Evolutionary conservation across 108 stramenopile genomes (phyloP).

Genomic region (Conticribra weissflogii): DNA sequence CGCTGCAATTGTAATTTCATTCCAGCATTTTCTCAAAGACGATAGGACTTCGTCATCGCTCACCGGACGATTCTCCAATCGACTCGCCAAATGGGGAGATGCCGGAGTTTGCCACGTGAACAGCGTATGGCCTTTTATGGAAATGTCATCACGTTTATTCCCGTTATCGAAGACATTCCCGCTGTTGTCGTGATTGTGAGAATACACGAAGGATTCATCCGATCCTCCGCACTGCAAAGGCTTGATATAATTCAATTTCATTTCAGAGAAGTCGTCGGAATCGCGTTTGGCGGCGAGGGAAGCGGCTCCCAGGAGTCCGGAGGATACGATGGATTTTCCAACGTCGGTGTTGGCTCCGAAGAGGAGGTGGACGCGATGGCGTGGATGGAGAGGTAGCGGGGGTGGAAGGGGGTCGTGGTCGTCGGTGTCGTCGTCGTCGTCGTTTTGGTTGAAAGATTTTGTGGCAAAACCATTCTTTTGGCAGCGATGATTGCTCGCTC

Average conservation of each 20-base stretch:
- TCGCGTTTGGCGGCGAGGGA: slow-evolving; percentile 1
- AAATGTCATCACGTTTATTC: background rate
- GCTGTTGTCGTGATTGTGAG: slow-evolving; percentile 29
- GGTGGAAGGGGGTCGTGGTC: background rate
- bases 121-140: slow-evolving; percentile 63
- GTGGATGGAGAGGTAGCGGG: slow-evolving; percentile 14
- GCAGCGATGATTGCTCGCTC: too few species aligned
- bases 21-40: slow-evolving; percentile 49
- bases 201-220: slow-evolving; percentile 70
- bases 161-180: background rate
- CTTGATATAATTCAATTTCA: slow-evolving; percentile 84
- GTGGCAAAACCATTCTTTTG: too few species aligned
- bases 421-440: too few species aligned
- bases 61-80: slow-evolving; percentile 69
- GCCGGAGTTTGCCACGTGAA: slow-evolving; percentile 89
- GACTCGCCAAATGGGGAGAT: slow-evolving; percentile 89
- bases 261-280: slow-evolving; percentile 1
- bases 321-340: slow-evolving; percentile 91
- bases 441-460: too few species aligned
- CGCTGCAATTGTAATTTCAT: slow-evolving; percentile 6
- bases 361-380: slow-evolving; percentile 65
- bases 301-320: slow-evolving; percentile 80
- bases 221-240: slow-evolving; percentile 93
- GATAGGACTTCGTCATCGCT: slow-evolving; percentile 73
- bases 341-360: slow-evolving; percentile 98